Base-by-base conservation (phyloP, 2,329 filamentous ascomycete species). In the Paecilomyces formosus region DNA sequence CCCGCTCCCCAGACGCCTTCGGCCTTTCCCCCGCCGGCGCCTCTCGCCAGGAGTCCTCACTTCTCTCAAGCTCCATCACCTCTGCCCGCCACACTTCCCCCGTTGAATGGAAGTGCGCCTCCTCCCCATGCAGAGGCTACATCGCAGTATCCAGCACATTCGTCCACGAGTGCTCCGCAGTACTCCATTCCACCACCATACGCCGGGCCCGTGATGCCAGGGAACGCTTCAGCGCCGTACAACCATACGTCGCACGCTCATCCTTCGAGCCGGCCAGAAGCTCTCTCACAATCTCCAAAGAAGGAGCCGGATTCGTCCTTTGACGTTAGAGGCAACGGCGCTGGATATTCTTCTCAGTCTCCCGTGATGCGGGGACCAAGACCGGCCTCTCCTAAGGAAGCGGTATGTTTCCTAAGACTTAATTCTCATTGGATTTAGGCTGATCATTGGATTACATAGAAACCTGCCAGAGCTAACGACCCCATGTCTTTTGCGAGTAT, bases 401-500 rank as follows among this genome's bases (percentile, higher is more conserved):
- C 71, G 30, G 76, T 79, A 72, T 58, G 75, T 68, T 49, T 22
- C 31, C 35, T 35, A 21, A 45, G 52, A n/a, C 49, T 54, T 24
- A 31, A 33, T 12, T 53, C 50, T 53, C 28, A 11, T 57, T 35
- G 22, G 53, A 53, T 54, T 66, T 69, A 57, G 71, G 49, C 58
- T 50, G 57, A 53, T 59, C 21, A 55, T 33, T 58, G 7, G 56
- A 28, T 8, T 50, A 54, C 64, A 35, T 72, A 92, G 84, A 88
- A 88, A 55, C 84, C 88, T 1, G 86, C 85, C 65, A 86, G 92
- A 72, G 82, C 87, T 49, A 87, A 88, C 59, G 89, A 96, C 71
- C 89, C 92, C 56, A 97, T 97, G 92, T 94, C 92, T 4, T 94
- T 97, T 70, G 94, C 91, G 64, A 97, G 92, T 71, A 95, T 97